Conservation (phyloP, 2,329 filamentous ascomycete species). For the Fusarium incarnatum region DNA sequence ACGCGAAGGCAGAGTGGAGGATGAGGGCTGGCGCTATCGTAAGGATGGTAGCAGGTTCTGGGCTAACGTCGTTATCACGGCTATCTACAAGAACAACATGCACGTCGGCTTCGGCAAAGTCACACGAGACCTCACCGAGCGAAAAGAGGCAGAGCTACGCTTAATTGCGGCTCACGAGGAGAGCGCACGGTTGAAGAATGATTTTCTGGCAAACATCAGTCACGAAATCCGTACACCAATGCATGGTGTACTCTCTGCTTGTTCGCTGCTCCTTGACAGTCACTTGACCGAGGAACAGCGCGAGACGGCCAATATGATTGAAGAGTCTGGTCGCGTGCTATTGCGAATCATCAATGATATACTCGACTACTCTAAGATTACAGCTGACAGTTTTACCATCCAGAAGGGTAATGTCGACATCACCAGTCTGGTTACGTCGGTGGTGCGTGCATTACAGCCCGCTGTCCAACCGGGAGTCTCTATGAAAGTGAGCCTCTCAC, state of each 20-base stretch:
- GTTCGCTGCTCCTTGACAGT: not conserved
- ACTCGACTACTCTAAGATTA: constrained; percentile 8
- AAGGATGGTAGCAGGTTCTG: constrained; percentile 11
- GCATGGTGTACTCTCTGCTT: constrained; percentile 10
- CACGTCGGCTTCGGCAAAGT: constrained; percentile 18
- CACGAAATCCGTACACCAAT: constrained; percentile 15
- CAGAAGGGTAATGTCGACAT: not conserved
- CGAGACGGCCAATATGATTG: constrained; percentile 13
- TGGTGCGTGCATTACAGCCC: not conserved
- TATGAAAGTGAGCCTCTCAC: not conserved
- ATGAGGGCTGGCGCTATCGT: constrained; percentile 16
- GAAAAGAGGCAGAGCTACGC: constrained; percentile 7
- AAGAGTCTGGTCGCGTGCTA: not conserved
- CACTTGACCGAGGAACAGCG: not conserved
- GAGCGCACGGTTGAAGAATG: constrained; percentile 1
- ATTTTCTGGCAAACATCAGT: constrained; percentile 12
- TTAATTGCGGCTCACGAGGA: constrained; percentile 13
- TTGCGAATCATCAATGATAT: constrained; percentile 14
- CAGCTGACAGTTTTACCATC: not conserved
- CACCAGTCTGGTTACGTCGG: not conserved
- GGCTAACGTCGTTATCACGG: constrained; percentile 14
- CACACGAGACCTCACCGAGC: constrained; percentile 3
- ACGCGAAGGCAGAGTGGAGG: constrained; percentile 5
- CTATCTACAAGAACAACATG: constrained; percentile 2
- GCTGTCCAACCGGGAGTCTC: constrained; percentile 8